Evolutionary conservation across 306 rosid species (phyloP), one percentile per base, ranked within the genome.

Genomic region (Cucurbita ficifolia): DNA sequence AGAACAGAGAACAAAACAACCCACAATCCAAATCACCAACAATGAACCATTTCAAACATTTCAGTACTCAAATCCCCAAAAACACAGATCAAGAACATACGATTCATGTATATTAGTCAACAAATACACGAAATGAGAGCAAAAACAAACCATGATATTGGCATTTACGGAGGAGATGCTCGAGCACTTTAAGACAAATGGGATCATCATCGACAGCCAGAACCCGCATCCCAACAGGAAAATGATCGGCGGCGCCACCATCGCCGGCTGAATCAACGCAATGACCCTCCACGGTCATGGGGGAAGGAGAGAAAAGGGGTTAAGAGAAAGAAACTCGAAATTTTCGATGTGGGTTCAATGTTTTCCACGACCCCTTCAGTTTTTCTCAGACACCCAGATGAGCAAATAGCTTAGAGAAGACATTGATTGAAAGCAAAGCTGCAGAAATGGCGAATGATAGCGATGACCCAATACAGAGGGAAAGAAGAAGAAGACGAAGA

Each of bases 201-300:
- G 80, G 87, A 81, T 90, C 83, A 51, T 89, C 96, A 14, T 93
- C 98, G 43, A 90, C 98, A 3, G 91, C 96, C 19, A 93, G 87
- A 80, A 93, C 96, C 55, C 88, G 85, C 98, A 93, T 88, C 53
- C 98, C 98, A 57, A 79, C 87, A 4, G 96, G 96, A 78, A 93
- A 93, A 57, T 33, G 76, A 67, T 85, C 90, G 33, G 49, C 8
- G 24, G 63, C 55, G 16, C 38, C 83, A 70, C 81, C 82, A 63
- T 81, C 82, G 52, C 62, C 72, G 53, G 49, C 71, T 70, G 78
- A 68, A 64, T 42, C 70, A 64, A 42, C 72, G 67, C 79, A 86
- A 79, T 81, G 92, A 57, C 76, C 65, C 79, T 80, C 94, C 83
- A 80, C 85, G 24, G 75, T 84, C 90, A 87, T 88, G 21, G 70